A percentile compares a stretch with the other conserved stretches of the same genome.
Conservation (phyloP, 2,329 filamentous ascomycete genomes). For the Fusarium irregulare region DNA sequence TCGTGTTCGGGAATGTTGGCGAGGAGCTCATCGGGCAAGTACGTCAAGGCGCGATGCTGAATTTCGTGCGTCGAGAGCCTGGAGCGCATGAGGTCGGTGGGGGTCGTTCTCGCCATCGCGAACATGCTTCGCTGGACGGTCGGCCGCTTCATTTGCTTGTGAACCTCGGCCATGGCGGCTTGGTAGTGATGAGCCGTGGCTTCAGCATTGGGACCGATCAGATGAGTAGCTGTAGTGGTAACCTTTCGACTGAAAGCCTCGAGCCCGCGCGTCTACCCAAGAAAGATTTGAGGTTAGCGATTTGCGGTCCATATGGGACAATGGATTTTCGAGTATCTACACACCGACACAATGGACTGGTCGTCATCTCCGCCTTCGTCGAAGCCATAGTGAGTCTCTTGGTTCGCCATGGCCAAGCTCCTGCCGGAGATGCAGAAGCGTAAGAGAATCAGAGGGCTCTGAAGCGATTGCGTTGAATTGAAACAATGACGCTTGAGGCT, state of each 20-base stretch:
- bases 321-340: constrained; percentile 39
- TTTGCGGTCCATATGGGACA: constrained; percentile 31
- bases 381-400: constrained; percentile 59
- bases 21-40: constrained; percentile 89
- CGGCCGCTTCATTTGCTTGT: constrained; percentile 87
- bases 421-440: constrained; percentile 44
- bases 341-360: constrained; percentile 59
- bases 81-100: constrained; percentile 92
- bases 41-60: constrained; percentile 89
- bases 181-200: constrained; percentile 77
- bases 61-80: constrained; percentile 92
- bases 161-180: constrained; percentile 86
- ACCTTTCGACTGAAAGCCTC: constrained; percentile 96
- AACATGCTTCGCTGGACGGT: constrained; percentile 90
- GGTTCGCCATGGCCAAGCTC: constrained; percentile 55
- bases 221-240: constrained; percentile 88
- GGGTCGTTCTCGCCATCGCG: constrained; percentile 87
- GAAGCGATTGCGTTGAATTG: constrained; percentile 33
- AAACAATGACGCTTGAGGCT: constrained; percentile 24
- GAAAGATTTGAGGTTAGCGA: constrained; percentile 36
- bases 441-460: constrained; percentile 25
- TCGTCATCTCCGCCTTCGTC: constrained; percentile 60
- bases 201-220: constrained; percentile 76
- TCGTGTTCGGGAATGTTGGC: constrained; percentile 87
- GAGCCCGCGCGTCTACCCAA: constrained; percentile 79